Evolutionary conservation across 139 green algal genomes (phyloP).

Genomic region (Chlamydomonas schloesseri): DNA sequence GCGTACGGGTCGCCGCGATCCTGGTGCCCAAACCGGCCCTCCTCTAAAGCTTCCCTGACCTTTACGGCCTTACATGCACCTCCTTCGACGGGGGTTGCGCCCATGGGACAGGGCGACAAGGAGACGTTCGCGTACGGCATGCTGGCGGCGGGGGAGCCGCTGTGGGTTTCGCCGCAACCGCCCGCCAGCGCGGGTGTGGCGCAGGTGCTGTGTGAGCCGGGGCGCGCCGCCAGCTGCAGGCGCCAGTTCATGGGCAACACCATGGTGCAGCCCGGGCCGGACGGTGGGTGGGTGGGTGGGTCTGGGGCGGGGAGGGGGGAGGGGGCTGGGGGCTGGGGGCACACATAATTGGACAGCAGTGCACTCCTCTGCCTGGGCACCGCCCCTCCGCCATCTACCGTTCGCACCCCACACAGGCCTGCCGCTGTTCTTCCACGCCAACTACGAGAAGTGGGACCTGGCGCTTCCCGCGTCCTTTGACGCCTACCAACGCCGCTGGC

Average conservation of each 20-base stretch:
- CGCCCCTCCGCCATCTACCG: no score
- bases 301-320: no score
- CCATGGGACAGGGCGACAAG: conserved; percentile 68
- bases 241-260: conserved; percentile 50
- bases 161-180: conserved; percentile 1
- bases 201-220: neutral
- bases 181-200: neutral
- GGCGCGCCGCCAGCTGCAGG: neutral
- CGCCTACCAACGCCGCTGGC: conserved; percentile 27
- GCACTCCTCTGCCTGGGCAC: no score
- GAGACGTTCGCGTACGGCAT: conserved; percentile 69
- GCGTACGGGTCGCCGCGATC: no score
- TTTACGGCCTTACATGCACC: no score
- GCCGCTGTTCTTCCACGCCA: conserved; percentile 51
- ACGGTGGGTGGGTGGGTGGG: conserved; percentile 21
- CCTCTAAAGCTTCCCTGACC: no score
- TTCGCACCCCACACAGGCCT: neutral
- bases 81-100: no score
- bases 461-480: conserved; percentile 22
- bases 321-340: no score
- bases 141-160: conserved; percentile 38
- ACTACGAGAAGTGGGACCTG: conserved; percentile 52
- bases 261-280: conserved; percentile 43
- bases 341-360: no score
- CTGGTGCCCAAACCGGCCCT: no score